Evolutionary conservation across 371 early-diverging fungal species (phyloP).

Genomic region (Rhizopus stolonifer): DNA sequence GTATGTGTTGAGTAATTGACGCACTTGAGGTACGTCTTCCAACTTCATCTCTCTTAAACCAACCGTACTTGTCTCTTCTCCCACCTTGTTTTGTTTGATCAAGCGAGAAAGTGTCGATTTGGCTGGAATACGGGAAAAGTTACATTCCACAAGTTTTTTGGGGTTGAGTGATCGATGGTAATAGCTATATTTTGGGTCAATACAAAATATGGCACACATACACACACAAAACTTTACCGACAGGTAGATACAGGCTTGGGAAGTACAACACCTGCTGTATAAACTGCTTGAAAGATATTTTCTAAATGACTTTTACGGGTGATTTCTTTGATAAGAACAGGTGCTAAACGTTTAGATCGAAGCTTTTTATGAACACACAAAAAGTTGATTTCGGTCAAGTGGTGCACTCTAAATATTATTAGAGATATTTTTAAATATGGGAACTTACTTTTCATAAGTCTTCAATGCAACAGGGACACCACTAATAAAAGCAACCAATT

Average conservation of each 20-base stretch:
- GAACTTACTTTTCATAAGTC: slow-evolving; percentile 66
- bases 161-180: slow-evolving; percentile 93
- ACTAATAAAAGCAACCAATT: slow-evolving; percentile 94
- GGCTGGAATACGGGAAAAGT: slow-evolving; percentile 79
- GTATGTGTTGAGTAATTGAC: slow-evolving; percentile 71
- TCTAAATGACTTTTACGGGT: slow-evolving; percentile 91
- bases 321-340: slow-evolving; percentile 98
- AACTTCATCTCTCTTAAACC: slow-evolving; percentile 79
- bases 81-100: slow-evolving; percentile 73
- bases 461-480: slow-evolving; percentile 84
- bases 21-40: slow-evolving; percentile 75
- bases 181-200: too few species aligned
- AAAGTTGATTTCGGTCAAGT: slow-evolving; percentile 97
- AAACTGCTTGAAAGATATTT: slow-evolving; percentile 97
- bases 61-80: slow-evolving; percentile 59
- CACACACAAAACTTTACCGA: slow-evolving; percentile 63
- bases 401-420: slow-evolving; percentile 35
- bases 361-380: slow-evolving; percentile 96
- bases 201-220: too few species aligned
- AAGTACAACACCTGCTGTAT: slow-evolving; percentile 92
- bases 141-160: slow-evolving; percentile 90
- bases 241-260: slow-evolving; percentile 89
- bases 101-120: slow-evolving; percentile 76
- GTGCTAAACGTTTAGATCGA: slow-evolving; percentile 94
- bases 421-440: too few species aligned